These are phyloP conservation scores for Paraleonurus japonicus DNA, from an alignment of 257 asterid genomes.

Conservation along the genomic window DNA sequence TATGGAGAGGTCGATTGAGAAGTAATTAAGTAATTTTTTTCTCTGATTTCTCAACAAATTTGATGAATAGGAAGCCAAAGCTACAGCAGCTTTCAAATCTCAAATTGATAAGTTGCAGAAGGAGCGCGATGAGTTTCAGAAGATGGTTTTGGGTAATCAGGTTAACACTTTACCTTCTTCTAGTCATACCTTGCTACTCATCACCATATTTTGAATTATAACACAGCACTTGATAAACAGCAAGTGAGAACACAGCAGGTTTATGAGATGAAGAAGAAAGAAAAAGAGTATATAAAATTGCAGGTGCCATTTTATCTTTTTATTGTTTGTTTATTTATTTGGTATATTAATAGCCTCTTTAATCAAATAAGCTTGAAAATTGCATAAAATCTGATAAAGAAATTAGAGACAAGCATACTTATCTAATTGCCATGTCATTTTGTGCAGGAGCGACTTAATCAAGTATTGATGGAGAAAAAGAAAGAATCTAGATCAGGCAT, in stretches of 20 bases:
- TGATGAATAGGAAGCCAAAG: slow-evolving; percentile 70
- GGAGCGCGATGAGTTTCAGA: slow-evolving; percentile 63
- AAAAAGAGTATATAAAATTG: slow-evolving; percentile 80
- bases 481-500: slow-evolving; percentile 98
- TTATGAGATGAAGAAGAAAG: slow-evolving; percentile 96
- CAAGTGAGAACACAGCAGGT: slow-evolving; percentile 92
- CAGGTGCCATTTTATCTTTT: slow-evolving; percentile 46
- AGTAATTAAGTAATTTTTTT: not conserved
- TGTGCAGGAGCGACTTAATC: slow-evolving; percentile 85
- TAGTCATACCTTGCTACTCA: not conserved
- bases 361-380: not conserved
- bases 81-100: slow-evolving; percentile 55
- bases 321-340: too few relatives aligned
- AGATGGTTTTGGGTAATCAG: slow-evolving; percentile 72
- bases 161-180: slow-evolving; percentile 33
- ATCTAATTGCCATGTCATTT: slow-evolving; percentile 1
- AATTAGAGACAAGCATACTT: not conserved
- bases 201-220: slow-evolving; percentile 6
- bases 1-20: not conserved
- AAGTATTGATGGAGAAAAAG: slow-evolving; percentile 92
- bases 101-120: slow-evolving; percentile 66
- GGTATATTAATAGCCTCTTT: not conserved
- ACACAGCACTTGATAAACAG: slow-evolving; percentile 40
- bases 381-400: slow-evolving; percentile 15
- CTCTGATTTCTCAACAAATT: slow-evolving; percentile 8